Conservation (phyloP, 257 asterid species). For the Penstemon davidsonii region DNA sequence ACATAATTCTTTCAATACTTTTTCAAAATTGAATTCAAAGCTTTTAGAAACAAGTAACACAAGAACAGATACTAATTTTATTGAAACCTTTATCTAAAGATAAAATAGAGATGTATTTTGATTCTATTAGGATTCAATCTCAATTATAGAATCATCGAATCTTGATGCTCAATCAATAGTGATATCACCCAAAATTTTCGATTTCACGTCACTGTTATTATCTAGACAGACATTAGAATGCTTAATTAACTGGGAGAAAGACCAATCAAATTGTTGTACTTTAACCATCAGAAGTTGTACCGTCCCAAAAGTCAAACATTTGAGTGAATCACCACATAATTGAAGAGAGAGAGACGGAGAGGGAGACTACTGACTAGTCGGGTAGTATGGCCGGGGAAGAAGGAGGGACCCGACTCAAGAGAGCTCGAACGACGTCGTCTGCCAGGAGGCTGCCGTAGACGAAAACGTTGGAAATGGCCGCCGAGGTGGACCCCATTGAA, state of each 20-base stretch:
- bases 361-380: slow-evolving; percentile 30
- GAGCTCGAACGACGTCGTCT: slow-evolving; percentile 81
- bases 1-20: background rate
- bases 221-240: background rate
- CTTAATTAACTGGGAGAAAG: no score
- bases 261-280: background rate
- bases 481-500: slow-evolving; percentile 30
- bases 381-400: slow-evolving; percentile 38
- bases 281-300: slow-evolving; percentile 17
- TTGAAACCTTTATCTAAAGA: background rate
- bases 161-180: slow-evolving; percentile 7
- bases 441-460: slow-evolving; percentile 94
- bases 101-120: background rate
- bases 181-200: background rate
- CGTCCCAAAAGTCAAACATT: background rate
- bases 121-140: background rate
- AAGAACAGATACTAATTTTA: background rate
- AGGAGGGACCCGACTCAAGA: slow-evolving; percentile 52
- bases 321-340: slow-evolving; percentile 7
- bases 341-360: slow-evolving; percentile 7
- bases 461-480: slow-evolving; percentile 55
- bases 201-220: background rate
- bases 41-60: background rate
- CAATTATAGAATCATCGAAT: background rate
- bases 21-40: background rate